These are phyloP conservation scores for Candida gigantensis DNA, from an alignment of 1,139 yeast species.

Conservation along the genomic window DNA sequence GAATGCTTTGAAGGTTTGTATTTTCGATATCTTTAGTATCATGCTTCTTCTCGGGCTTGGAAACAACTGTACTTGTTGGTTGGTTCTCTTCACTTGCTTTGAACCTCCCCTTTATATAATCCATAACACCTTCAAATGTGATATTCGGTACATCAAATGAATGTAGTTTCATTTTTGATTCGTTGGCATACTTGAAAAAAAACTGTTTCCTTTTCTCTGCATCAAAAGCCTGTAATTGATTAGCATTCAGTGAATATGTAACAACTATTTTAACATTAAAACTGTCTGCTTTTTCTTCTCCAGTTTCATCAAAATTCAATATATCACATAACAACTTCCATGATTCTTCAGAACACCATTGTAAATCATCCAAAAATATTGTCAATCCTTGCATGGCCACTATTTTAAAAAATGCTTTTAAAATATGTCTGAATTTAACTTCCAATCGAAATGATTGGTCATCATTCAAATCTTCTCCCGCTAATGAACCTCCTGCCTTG, in stretches of 20 bases:
- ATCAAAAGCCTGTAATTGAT: slow-evolving; percentile 9
- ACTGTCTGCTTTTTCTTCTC: slow-evolving; percentile 3
- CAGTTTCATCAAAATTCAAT: slow-evolving; percentile 17
- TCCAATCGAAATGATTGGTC: slow-evolving; percentile 31
- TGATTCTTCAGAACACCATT: slow-evolving; percentile 41
- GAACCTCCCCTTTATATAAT: slow-evolving; percentile 4
- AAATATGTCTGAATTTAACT: slow-evolving; percentile 42
- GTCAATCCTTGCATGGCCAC: slow-evolving; percentile 48
- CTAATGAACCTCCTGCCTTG: slow-evolving; percentile 8
- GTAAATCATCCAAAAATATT: slow-evolving; percentile 50
- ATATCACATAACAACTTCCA: slow-evolving; percentile 32
- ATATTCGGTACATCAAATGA: slow-evolving; percentile 9
- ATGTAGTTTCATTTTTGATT: slow-evolving; percentile 10
- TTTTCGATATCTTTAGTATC: not conserved
- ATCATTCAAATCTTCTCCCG: slow-evolving; percentile 16
- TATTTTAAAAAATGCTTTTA: slow-evolving; percentile 44
- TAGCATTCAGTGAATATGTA: slow-evolving; percentile 12
- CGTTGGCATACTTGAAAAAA: slow-evolving; percentile 9
- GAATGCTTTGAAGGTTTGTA: not conserved
- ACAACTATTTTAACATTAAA: slow-evolving; percentile 12
- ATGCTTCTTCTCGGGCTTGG: no score
- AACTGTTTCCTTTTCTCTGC: slow-evolving; percentile 4
- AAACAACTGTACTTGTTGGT: no score
- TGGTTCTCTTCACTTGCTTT: not conserved
- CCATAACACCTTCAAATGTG: not conserved